Evolutionary conservation across 2,329 filamentous ascomycete species (phyloP).

Genomic region (Fusarium clavum): DNA sequence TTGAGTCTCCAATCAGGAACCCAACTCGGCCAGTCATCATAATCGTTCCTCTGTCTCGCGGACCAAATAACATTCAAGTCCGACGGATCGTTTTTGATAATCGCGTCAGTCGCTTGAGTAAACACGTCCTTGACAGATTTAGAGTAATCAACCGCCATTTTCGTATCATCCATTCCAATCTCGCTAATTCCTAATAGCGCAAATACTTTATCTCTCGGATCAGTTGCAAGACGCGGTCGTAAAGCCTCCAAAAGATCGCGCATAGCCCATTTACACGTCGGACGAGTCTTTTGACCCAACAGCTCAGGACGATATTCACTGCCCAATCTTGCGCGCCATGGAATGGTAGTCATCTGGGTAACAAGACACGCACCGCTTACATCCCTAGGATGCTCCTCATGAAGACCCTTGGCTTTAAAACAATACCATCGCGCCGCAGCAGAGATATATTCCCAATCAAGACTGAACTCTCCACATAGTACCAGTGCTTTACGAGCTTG

Average conservation of each 20-base stretch:
- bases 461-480: constrained; percentile 19
- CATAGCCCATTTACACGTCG: constrained; percentile 29
- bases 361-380: constrained; percentile 24
- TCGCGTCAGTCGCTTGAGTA: constrained; percentile 22
- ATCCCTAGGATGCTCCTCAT: background rate
- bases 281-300: background rate
- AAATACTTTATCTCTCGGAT: constrained; percentile 36
- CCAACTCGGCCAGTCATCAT: constrained; percentile 34
- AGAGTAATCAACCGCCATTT: constrained; percentile 27
- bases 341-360: constrained; percentile 22
- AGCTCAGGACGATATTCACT: constrained; percentile 18
- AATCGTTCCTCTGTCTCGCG: constrained; percentile 21
- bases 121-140: constrained; percentile 25
- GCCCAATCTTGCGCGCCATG: constrained; percentile 21
- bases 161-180: background rate
- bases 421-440: constrained; percentile 36
- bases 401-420: constrained; percentile 18
- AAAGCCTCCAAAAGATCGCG: constrained; percentile 24
- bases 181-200: constrained; percentile 33
- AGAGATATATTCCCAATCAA: constrained; percentile 24
- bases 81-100: constrained; percentile 13
- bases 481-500: constrained; percentile 36
- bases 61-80: constrained; percentile 31
- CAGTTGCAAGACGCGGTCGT: constrained; percentile 28
- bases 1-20: constrained; percentile 37